A percentile compares a stretch with the other conserved stretches of the same genome.
Evolutionary conservation across 345 rosid genomes (phyloP).

Genomic region (Camelina sativa): DNA sequence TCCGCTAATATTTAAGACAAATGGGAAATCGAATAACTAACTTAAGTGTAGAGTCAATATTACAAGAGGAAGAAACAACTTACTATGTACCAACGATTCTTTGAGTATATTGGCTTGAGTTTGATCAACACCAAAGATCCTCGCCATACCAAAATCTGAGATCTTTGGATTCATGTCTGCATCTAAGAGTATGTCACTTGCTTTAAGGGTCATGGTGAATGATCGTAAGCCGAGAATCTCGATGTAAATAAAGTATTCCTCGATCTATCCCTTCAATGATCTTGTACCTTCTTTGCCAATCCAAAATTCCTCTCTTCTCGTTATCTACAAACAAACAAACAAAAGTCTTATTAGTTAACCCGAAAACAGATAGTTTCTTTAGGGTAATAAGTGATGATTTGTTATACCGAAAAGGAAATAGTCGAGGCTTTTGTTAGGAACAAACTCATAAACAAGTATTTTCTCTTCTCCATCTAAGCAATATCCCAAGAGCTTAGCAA

Average conservation of each 20-base stretch:
- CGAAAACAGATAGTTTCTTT: not conserved
- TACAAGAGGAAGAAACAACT: slow-evolving; percentile 29
- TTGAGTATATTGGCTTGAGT: slow-evolving; percentile 43
- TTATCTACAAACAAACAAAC: slow-evolving; percentile 37
- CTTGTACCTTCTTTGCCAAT: slow-evolving; percentile 56
- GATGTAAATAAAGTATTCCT: slow-evolving; percentile 61
- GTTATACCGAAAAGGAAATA: slow-evolving; percentile 50
- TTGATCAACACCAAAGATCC: slow-evolving; percentile 49
- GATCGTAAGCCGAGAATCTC: slow-evolving; percentile 55
- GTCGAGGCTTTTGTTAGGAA: slow-evolving; percentile 59
- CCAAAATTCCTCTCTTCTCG: slow-evolving; percentile 42
- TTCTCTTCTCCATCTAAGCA: slow-evolving; percentile 55
- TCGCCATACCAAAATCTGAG: slow-evolving; percentile 56
- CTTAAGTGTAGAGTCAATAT: not conserved
- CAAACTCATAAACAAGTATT: slow-evolving; percentile 57
- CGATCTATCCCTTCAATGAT: slow-evolving; percentile 61
- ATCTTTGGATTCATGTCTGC: slow-evolving; percentile 49
- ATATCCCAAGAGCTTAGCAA: slow-evolving; percentile 57
- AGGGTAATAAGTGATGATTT: slow-evolving; percentile 18
- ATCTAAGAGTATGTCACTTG: slow-evolving; percentile 52
- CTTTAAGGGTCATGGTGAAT: slow-evolving; percentile 64
- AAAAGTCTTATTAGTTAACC: not conserved
- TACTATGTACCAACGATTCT: slow-evolving; percentile 52
- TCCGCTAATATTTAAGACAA: no score
- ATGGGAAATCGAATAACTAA: no score